A percentile compares a stretch with the other conserved stretches of the same genome.
Conservation (phyloP, 805 yeast species). For the Barnettozyma vustinii region DNA sequence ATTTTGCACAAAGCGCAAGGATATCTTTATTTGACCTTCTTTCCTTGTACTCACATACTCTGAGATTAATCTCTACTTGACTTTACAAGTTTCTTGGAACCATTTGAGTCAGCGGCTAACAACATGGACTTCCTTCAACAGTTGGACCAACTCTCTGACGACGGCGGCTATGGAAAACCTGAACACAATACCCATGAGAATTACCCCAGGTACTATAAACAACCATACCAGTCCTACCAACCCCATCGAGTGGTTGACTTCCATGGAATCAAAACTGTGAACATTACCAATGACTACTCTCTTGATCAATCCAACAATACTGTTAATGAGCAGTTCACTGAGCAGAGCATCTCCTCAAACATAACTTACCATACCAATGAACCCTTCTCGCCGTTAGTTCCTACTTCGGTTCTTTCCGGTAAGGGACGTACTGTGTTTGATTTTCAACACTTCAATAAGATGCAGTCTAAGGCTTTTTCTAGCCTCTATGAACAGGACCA, state of each 20-base stretch:
- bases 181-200: neutral
- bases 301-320: slow-evolving; percentile 2
- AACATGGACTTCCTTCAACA: slow-evolving; percentile 12
- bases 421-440: slow-evolving; percentile 30
- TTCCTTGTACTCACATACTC: neutral
- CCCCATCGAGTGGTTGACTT: neutral
- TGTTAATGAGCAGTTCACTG: slow-evolving; percentile 6
- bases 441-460: slow-evolving; percentile 37
- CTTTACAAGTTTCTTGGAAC: too few relatives aligned
- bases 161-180: neutral
- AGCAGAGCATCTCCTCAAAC: slow-evolving; percentile 8
- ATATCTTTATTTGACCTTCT: too few relatives aligned
- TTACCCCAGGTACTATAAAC: too few relatives aligned
- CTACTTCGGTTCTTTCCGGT: slow-evolving; percentile 31
- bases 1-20: neutral
- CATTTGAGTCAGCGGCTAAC: neutral
- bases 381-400: neutral
- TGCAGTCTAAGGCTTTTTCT: slow-evolving; percentile 45
- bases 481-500: slow-evolving; percentile 29
- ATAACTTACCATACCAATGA: slow-evolving; percentile 8
- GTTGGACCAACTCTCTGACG: slow-evolving; percentile 12
- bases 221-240: neutral
- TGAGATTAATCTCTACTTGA: neutral
- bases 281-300: slow-evolving; percentile 1
- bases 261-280: slow-evolving; percentile 9